Evolutionary conservation across 768 basidiomycete species (phyloP).

Genomic region (Leccinum subgranulosum): DNA sequence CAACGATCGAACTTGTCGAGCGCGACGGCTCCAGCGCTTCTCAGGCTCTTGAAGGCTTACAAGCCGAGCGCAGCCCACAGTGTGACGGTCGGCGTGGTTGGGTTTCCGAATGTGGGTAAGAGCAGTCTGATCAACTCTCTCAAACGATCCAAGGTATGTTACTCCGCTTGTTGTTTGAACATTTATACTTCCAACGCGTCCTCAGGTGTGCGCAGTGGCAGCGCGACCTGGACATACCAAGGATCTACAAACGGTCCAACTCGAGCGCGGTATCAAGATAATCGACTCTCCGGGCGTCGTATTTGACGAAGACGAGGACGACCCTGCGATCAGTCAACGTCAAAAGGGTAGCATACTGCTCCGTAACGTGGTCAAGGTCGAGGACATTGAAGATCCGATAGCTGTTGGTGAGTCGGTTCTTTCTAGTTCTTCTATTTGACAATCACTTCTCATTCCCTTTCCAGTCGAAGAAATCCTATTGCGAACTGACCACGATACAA

Average conservation of each 20-base stretch:
- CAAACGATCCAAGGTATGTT: slow-evolving; percentile 69
- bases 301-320: too few species aligned
- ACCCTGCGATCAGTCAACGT: too few species aligned
- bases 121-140: slow-evolving; percentile 92
- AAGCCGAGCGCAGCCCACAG: slow-evolving; percentile 63
- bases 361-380: slow-evolving; percentile 86
- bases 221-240: slow-evolving; percentile 94
- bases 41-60: slow-evolving; percentile 36
- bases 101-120: slow-evolving; percentile 98
- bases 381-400: slow-evolving; percentile 88
- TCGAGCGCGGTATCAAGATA: slow-evolving; percentile 90
- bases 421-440: not conserved
- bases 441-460: not conserved
- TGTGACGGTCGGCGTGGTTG: slow-evolving; percentile 90
- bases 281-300: too few species aligned
- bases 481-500: slow-evolving; percentile 62
- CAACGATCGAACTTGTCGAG: too few species aligned
- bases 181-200: not conserved
- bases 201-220: slow-evolving; percentile 86
- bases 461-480: slow-evolving; percentile 84
- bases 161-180: not conserved
- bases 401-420: slow-evolving; percentile 62
- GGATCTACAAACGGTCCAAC: slow-evolving; percentile 83
- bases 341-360: slow-evolving; percentile 60
- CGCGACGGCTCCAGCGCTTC: too few species aligned